Conservation (phyloP, 768 basidiomycete genomes). For the Russula sp. region DNA sequence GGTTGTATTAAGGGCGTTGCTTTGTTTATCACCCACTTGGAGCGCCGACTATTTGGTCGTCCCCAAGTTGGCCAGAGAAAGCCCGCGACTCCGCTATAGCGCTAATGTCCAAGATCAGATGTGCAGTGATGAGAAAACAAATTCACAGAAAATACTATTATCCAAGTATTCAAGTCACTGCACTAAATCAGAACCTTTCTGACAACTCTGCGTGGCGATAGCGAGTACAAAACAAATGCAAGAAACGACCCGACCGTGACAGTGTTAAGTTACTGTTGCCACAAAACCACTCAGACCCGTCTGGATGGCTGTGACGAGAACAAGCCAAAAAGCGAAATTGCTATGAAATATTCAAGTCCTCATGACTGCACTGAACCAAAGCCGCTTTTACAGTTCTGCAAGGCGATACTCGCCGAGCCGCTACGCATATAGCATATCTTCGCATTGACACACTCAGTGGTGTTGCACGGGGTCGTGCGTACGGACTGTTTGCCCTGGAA, state of each 20-base stretch:
- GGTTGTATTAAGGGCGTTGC: too few species aligned
- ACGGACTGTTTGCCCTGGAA: conserved; percentile 71
- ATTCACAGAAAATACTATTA: too few species aligned
- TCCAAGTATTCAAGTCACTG: too few species aligned
- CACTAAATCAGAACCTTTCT: not conserved
- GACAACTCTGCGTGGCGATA: not conserved
- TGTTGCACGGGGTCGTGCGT: conserved; percentile 53
- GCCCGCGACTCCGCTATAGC: too few species aligned
- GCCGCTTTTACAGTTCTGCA: conserved; percentile 56
- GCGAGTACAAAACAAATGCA: not conserved
- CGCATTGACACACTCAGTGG: conserved; percentile 57
- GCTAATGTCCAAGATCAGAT: too few species aligned
- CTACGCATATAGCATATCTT: conserved; percentile 78
- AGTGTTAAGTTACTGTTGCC: not conserved
- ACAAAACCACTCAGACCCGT: not conserved
- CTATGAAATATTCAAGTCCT: not conserved
- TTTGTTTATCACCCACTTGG: too few species aligned
- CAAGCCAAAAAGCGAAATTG: not conserved
- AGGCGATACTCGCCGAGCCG: conserved; percentile 61
- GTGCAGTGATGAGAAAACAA: too few species aligned
- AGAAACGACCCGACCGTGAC: too few species aligned
- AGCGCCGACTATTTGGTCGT: too few species aligned
- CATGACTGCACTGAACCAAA: conserved; percentile 60
- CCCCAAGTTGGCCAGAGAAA: too few species aligned
- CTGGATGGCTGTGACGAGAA: not conserved